Conservation (phyloP, 352 stramenopile genomes). For the Globisporangium megalacanthum region DNA sequence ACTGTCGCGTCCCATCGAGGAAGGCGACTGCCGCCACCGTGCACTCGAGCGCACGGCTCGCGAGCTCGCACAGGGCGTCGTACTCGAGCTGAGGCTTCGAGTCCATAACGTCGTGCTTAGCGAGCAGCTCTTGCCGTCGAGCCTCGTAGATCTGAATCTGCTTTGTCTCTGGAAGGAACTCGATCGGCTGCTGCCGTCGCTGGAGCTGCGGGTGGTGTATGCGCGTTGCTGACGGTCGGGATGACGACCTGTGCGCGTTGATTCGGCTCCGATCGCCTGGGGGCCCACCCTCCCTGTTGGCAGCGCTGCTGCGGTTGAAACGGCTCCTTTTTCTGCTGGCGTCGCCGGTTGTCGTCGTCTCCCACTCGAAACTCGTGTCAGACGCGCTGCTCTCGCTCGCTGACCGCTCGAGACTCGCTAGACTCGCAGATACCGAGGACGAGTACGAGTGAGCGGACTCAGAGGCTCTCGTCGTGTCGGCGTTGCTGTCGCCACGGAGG, state of each 20-base stretch:
- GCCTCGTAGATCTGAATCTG: constrained; percentile 46
- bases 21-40: constrained; percentile 64
- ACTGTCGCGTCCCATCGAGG: constrained; percentile 52
- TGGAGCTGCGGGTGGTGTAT: background rate
- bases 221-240: too few relatives aligned
- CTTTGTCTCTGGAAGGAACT: constrained; percentile 39
- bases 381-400: constrained; percentile 16
- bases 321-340: constrained; percentile 8
- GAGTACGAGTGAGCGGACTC: constrained; percentile 13
- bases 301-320: background rate
- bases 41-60: constrained; percentile 50
- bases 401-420: constrained; percentile 26
- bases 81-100: constrained; percentile 48
- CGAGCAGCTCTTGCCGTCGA: constrained; percentile 35
- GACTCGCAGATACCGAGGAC: background rate
- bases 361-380: background rate
- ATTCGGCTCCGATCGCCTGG: background rate
- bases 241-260: background rate
- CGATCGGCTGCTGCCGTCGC: constrained; percentile 16
- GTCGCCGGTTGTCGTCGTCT: background rate
- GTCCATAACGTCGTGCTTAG: constrained; percentile 36
- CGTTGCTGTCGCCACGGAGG: constrained; percentile 22
- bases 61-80: constrained; percentile 67
- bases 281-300: background rate
- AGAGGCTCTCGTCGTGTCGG: constrained; percentile 24